phyloP scores from a whole-genome alignment of 257 asterid species.

The Ilex aquifolium region DNA sequence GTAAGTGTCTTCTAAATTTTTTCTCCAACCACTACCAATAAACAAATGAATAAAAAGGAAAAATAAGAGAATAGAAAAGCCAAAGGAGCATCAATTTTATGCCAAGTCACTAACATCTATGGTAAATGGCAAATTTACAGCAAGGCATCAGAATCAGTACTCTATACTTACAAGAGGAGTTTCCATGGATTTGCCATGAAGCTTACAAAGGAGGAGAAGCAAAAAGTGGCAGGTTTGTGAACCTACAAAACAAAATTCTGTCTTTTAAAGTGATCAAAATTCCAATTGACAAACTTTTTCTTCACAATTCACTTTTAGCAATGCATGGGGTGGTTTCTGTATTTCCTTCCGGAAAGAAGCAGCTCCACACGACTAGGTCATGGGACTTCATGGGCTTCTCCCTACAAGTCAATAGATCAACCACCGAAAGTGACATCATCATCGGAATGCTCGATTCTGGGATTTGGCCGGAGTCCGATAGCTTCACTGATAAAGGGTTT shows the following conservation, averaged over 20 bases:
- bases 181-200: not conserved
- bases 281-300: not conserved
- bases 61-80: too few relatives aligned
- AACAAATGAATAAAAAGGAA: too few relatives aligned
- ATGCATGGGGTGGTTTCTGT: not conserved
- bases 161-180: not conserved
- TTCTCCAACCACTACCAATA: too few relatives aligned
- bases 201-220: not conserved
- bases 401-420: not conserved
- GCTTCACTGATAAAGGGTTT: not conserved
- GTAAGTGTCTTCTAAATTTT: too few relatives aligned
- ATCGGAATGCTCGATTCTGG: not conserved
- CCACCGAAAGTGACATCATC: not conserved
- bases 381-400: constrained; percentile 1
- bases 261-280: too few relatives aligned
- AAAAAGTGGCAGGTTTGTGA: not conserved
- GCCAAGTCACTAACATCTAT: too few relatives aligned
- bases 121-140: too few relatives aligned
- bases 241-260: too few relatives aligned
- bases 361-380: not conserved
- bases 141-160: not conserved
- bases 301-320: not conserved
- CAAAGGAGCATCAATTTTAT: too few relatives aligned
- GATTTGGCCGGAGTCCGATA: not conserved
- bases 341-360: not conserved